Evolutionary conservation across 148 eudicot genomes (phyloP).

Genomic region (Spergularia marina): DNA sequence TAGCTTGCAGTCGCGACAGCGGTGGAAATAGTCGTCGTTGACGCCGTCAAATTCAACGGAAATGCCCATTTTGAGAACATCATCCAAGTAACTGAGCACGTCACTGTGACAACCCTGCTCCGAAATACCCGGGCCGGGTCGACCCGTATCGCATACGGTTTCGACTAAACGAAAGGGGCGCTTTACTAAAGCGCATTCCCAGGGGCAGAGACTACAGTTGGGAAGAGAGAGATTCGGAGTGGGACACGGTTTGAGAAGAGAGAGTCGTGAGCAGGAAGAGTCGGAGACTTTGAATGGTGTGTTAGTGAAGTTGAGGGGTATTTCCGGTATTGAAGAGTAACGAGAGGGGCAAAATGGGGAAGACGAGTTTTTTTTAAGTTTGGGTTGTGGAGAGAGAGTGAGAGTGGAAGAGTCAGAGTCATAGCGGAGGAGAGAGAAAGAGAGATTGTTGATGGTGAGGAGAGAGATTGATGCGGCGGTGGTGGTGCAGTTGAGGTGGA

Average conservation of each 20-base stretch:
- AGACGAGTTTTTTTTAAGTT: background rate
- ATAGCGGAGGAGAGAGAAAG: slow-evolving; percentile 51
- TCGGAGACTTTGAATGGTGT: slow-evolving; percentile 57
- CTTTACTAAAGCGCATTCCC: slow-evolving; percentile 50
- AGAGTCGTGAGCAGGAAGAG: slow-evolving; percentile 55
- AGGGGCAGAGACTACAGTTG: slow-evolving; percentile 54
- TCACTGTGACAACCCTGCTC: slow-evolving; percentile 53
- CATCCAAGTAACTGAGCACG: slow-evolving; percentile 44
- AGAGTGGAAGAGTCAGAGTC: slow-evolving; percentile 36
- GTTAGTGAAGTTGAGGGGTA: slow-evolving; percentile 40
- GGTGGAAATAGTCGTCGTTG: slow-evolving; percentile 37
- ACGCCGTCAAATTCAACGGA: slow-evolving; percentile 44
- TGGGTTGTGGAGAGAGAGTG: background rate
- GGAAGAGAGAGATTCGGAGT: slow-evolving; percentile 31
- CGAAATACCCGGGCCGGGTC: slow-evolving; percentile 15
- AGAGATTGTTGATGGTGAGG: slow-evolving; percentile 31
- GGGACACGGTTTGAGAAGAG: slow-evolving; percentile 51
- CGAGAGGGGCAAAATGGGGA: slow-evolving; percentile 14
- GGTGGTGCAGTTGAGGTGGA: slow-evolving; percentile 21
- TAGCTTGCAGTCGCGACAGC: slow-evolving; percentile 37
- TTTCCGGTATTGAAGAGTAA: slow-evolving; percentile 34
- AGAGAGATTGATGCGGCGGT: slow-evolving; percentile 26
- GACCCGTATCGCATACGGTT: slow-evolving; percentile 36
- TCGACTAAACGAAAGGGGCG: slow-evolving; percentile 43
- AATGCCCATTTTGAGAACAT: slow-evolving; percentile 40